A percentile compares a stretch with the other conserved stretches of the same genome.
Conservation (phyloP, 2,329 filamentous ascomycete genomes). For the Colletotrichum melonis region DNA sequence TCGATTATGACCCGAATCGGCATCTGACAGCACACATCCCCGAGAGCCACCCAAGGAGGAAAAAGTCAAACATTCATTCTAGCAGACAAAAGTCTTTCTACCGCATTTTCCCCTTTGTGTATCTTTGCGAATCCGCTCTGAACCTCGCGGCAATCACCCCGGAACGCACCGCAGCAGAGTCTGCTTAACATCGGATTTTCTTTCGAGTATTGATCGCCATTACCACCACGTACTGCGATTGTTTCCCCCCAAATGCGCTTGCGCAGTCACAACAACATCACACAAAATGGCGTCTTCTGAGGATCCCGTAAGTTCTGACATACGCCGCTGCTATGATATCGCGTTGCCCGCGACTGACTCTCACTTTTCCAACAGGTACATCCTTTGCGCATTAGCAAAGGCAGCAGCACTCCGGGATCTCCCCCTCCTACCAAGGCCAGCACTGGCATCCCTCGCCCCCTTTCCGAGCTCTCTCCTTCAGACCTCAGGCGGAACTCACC, state of each 20-base stretch:
- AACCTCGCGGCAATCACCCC: background rate
- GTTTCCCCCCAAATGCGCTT: conserved; percentile 14
- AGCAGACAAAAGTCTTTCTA: conserved; percentile 16
- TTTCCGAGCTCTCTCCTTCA: conserved; percentile 89
- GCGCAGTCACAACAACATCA: conserved; percentile 19
- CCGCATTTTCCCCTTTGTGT: conserved; percentile 30
- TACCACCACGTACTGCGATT: conserved; percentile 4
- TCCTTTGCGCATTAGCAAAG: conserved; percentile 84
- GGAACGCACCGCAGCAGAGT: conserved; percentile 12
- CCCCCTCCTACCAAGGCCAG: conserved; percentile 75
- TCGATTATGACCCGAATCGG: conserved; percentile 23
- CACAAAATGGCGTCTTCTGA: conserved; percentile 35
- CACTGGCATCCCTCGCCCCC: conserved; percentile 74
- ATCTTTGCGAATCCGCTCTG: conserved; percentile 10
- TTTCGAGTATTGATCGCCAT: conserved; percentile 13
- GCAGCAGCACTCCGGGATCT: conserved; percentile 57
- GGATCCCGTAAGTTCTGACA: conserved; percentile 33
- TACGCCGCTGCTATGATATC: background rate
- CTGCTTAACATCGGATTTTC: conserved; percentile 16
- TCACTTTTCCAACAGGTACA: conserved; percentile 66
- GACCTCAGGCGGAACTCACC: conserved; percentile 92
- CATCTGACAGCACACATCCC: conserved; percentile 18
- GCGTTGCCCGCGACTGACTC: conserved; percentile 1
- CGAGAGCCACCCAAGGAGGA: background rate
- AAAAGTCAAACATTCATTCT: conserved; percentile 30